A percentile compares a stretch with the other conserved stretches of the same genome.
These are phyloP conservation scores for Raddia guianensis DNA, from an alignment of 176 grass and related monocot genomes.

Conservation along the genomic window DNA sequence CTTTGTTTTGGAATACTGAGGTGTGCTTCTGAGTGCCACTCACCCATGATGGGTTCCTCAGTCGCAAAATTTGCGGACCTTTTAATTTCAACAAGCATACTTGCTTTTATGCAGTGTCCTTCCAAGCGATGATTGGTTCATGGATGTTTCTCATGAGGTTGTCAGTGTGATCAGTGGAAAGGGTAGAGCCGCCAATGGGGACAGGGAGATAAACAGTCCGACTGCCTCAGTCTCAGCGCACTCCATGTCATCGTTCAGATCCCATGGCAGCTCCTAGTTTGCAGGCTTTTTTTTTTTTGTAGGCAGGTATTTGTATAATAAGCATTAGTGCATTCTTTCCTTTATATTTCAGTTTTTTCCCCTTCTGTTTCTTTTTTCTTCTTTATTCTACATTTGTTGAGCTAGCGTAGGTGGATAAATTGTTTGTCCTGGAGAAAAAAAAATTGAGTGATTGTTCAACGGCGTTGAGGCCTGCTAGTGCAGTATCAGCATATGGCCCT, in stretches of 20 bases:
- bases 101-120: slow-evolving; percentile 62
- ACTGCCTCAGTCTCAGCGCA: slow-evolving; percentile 89
- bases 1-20: slow-evolving; percentile 19
- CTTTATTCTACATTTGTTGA: slow-evolving; percentile 29
- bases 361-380: slow-evolving; percentile 20
- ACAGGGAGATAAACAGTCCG: slow-evolving; percentile 76
- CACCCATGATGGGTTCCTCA: neutral
- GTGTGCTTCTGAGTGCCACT: neutral
- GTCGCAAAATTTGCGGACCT: neutral
- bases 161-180: slow-evolving; percentile 74
- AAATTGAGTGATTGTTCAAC: slow-evolving; percentile 30
- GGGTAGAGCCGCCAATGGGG: slow-evolving; percentile 69
- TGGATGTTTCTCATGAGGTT: slow-evolving; percentile 73
- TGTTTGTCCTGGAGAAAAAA: slow-evolving; percentile 41
- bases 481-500: neutral
- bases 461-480: neutral
- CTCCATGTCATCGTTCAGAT: slow-evolving; percentile 83
- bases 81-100: slow-evolving; percentile 2
- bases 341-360: neutral
- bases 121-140: slow-evolving; percentile 81
- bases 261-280: slow-evolving; percentile 61
- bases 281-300: slow-evolving; percentile 48
- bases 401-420: slow-evolving; percentile 45
- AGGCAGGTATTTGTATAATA: slow-evolving; percentile 66
- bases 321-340: slow-evolving; percentile 40